These are phyloP conservation scores for Pseudogymnoascus sp. DNA, from an alignment of 2,329 filamentous ascomycete genomes.

Conservation along the genomic window DNA sequence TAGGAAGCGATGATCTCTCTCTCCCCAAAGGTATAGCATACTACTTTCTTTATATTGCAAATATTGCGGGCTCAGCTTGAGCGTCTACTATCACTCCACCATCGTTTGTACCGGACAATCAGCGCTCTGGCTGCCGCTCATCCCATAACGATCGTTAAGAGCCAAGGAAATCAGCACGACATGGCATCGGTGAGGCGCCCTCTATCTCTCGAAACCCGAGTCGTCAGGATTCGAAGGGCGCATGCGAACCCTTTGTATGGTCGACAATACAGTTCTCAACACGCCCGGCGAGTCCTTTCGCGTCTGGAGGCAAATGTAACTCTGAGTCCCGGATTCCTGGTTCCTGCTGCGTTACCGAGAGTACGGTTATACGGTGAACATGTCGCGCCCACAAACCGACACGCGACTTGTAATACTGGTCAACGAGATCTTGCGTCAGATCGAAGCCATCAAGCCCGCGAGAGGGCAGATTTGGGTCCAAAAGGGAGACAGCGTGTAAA, in stretches of 20 bases:
- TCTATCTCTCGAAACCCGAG: background rate
- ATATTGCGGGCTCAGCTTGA: background rate
- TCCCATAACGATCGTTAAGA: background rate
- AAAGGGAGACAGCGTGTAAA: background rate
- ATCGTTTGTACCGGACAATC: background rate
- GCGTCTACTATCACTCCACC: background rate
- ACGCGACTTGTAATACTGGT: background rate
- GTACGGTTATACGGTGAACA: background rate
- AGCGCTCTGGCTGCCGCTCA: background rate
- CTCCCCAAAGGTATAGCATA: conserved; percentile 48
- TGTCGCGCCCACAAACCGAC: background rate
- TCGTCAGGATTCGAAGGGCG: background rate
- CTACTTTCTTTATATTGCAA: conserved; percentile 8
- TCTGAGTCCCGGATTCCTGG: background rate
- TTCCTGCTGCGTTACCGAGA: background rate
- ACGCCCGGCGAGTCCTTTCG: background rate
- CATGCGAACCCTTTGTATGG: background rate
- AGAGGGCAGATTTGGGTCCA: background rate
- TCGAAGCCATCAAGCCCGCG: background rate
- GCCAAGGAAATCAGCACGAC: background rate
- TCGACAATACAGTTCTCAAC: background rate
- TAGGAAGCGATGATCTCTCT: conserved; percentile 55
- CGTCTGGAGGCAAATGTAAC: background rate
- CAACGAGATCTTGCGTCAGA: background rate
- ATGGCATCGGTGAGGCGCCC: background rate